Conservation (phyloP, 1,284 basidiomycete species). For the Trichosporon faecale region DNA sequence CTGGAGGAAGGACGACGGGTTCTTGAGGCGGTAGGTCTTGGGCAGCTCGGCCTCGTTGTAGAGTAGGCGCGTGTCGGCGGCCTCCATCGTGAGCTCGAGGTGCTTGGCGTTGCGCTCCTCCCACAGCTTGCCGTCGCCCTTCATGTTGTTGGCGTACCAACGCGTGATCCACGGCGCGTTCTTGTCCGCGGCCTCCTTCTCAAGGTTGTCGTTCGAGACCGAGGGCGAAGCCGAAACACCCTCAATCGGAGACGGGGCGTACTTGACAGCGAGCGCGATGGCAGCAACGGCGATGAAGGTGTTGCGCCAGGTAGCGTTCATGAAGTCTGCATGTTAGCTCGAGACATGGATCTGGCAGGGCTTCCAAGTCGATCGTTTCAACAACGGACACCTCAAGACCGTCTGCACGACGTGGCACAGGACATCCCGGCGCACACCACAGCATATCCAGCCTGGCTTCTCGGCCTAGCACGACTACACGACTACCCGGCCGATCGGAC, state of each 20-base stretch:
- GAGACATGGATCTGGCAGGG: background rate
- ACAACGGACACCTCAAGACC: background rate
- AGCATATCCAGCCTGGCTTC: background rate
- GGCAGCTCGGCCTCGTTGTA: slow-evolving; percentile 54
- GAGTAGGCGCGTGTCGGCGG: slow-evolving; percentile 51
- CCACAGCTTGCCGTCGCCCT: slow-evolving; percentile 37
- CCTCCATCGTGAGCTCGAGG: slow-evolving; percentile 48
- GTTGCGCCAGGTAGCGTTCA: slow-evolving; percentile 46
- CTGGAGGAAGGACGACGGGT: slow-evolving; percentile 49
- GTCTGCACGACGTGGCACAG: background rate
- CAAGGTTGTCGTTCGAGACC: slow-evolving; percentile 33
- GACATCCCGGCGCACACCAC: background rate
- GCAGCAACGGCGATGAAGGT: slow-evolving; percentile 33
- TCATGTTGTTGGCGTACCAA: slow-evolving; percentile 43
- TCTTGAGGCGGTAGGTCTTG: slow-evolving; percentile 44
- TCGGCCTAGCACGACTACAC: background rate
- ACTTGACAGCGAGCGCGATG: slow-evolving; percentile 38
- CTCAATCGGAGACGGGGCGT: slow-evolving; percentile 41
- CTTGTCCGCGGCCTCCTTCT: slow-evolving; percentile 19
- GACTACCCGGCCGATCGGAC: background rate
- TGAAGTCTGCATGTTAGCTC: slow-evolving; percentile 41
- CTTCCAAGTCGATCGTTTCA: background rate
- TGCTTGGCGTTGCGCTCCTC: slow-evolving; percentile 50
- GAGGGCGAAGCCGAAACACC: slow-evolving; percentile 37
- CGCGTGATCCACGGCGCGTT: slow-evolving; percentile 44